Evolutionary conservation across 345 rosid species (phyloP).

Genomic region (Rhodomyrtus tomentosa): DNA sequence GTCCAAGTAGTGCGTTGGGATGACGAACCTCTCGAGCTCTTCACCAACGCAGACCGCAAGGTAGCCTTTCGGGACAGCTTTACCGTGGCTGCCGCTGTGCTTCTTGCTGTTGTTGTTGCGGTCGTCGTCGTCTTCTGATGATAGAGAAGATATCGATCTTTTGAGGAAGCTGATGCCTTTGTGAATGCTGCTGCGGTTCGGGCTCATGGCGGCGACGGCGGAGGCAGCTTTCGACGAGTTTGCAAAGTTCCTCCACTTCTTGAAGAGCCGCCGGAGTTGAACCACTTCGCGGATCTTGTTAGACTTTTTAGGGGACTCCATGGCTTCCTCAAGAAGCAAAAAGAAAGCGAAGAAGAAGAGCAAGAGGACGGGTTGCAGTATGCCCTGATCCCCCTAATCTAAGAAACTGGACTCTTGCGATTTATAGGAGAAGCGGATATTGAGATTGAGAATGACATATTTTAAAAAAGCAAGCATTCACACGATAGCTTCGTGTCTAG

Average conservation of each 20-base stretch:
- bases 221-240: neutral
- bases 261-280: neutral
- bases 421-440: neutral
- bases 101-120: neutral
- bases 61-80: conserved; percentile 39
- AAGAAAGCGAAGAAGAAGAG: neutral
- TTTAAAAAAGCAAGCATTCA: neutral
- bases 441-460: neutral
- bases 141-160: conserved; percentile 48
- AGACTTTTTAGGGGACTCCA: neutral
- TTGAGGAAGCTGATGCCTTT: conserved; percentile 52
- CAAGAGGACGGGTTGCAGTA: neutral
- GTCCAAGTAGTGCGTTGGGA: conserved; percentile 59
- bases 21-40: conserved; percentile 52
- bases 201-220: neutral
- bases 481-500: neutral
- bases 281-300: neutral
- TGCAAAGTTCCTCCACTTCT: neutral
- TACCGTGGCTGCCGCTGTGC: no score
- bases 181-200: neutral
- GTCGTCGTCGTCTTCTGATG: conserved; percentile 9
- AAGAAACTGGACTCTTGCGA: neutral
- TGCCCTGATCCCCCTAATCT: neutral
- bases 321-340: neutral
- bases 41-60: conserved; percentile 68